Evolutionary conservation across 257 asterid genomes (phyloP), one percentile per base, ranked within the genome.

Genomic region (Solanum acaule): DNA sequence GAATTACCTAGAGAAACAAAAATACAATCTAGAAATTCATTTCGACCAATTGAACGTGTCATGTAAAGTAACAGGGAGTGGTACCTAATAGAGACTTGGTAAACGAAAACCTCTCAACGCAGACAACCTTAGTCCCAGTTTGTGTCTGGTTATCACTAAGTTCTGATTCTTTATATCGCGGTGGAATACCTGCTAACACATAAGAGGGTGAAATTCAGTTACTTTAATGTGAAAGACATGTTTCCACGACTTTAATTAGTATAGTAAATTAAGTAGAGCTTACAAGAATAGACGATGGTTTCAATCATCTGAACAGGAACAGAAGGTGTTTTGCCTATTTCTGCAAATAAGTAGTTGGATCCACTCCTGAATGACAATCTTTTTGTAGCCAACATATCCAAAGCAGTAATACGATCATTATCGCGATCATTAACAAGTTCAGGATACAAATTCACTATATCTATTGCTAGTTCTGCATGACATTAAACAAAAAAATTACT

Each of bases 321-420:
- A 71, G 86, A 18, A 8, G 88, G 76, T 20, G 59, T 71, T 71
- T 29, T 88, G 10, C 88, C 86, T 10, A 78, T 70, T 77, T 59
- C 89, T 61, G 84, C 56, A 52, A 87, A 63, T 27, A 38, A 11
- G 33, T 42, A 88, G 59, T 67, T 14, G 31, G 88, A 83, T 42
- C 77, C 67, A 84, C 90, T 88, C 85, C 76, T 88, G 79, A 85
- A 85, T 37, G 87, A 25, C 33, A 61, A 70, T 35, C 35, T 38
- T 4, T 46, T 46, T 52, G 88, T 27, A 34, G 90, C 88, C 88
- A 88, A 46, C 72, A 88, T 25, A 88, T 88, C 18, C 42, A 88
- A 84, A 23, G 90, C 78, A n/a, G 86, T 88, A 3, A 15, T 49
- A 22, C 67, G 10, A 4, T 46, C 35, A 1, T 38, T 38, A 84